Conservation (phyloP, 2,329 filamentous ascomycete genomes). For the Lecanicillium sp. region DNA sequence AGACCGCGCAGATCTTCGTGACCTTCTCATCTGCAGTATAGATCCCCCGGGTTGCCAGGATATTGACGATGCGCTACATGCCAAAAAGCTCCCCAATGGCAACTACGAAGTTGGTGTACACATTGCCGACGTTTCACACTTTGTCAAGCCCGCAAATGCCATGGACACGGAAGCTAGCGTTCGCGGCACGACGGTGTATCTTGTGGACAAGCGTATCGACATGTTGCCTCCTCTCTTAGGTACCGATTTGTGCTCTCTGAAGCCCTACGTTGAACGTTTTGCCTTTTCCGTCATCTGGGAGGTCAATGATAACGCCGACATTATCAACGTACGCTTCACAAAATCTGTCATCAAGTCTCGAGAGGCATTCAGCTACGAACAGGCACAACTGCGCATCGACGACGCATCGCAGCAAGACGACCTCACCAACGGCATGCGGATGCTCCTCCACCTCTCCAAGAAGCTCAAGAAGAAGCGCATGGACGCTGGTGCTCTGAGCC, state of each 20-base stretch:
- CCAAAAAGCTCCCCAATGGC: conserved; percentile 74
- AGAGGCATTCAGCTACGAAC: conserved; percentile 96
- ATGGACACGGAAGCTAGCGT: conserved; percentile 96
- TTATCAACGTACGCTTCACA: conserved; percentile 79
- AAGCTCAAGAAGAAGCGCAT: conserved; percentile 92
- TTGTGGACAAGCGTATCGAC: conserved; percentile 98
- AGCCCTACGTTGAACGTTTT: conserved; percentile 93
- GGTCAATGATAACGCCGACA: conserved; percentile 73
- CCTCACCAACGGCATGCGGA: conserved; percentile 81
- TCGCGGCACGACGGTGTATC: conserved; percentile 90
- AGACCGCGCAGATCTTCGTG: conserved; percentile 73
- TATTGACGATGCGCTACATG: conserved; percentile 95
- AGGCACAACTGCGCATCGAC: conserved; percentile 89
- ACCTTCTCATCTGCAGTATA: conserved; percentile 90
- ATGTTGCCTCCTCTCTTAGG: conserved; percentile 97
- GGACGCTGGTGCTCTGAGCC: conserved; percentile 88
- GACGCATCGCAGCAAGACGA: conserved; percentile 82
- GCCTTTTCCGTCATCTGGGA: conserved; percentile 88
- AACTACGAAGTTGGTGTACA: conserved; percentile 96
- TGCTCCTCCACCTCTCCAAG: conserved; percentile 79
- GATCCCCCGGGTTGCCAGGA: conserved; percentile 94
- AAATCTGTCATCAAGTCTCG: conserved; percentile 97
- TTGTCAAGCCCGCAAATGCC: conserved; percentile 91
- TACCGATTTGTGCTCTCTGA: conserved; percentile 91
- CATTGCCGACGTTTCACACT: conserved; percentile 98